Base-by-base conservation (phyloP, 2,329 filamentous ascomycete species). In the Claviceps capensis region DNA sequence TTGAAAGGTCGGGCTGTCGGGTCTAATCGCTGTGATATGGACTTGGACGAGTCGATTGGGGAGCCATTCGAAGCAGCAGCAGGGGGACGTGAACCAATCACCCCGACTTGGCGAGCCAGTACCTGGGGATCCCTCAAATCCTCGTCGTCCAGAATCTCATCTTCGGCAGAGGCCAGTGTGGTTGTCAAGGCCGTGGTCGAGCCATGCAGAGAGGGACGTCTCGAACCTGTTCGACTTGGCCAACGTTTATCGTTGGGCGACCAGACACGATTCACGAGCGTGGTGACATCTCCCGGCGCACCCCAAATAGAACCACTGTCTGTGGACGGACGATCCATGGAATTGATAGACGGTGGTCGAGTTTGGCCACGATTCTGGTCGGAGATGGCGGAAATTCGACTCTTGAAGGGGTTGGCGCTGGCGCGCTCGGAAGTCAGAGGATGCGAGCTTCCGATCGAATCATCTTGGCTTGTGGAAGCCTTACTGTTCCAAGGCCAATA, bases 1-100 rank as follows among this genome's bases (percentile, higher is more conserved):
- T 85, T 91, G 64, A 97, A 97, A 1, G 85, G 87, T 8, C 90
- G 90, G 0, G 91, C 93, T 6, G 87, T 80, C 7, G 93, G 93
- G 61, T 98, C 97, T 30, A 97, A 75, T 60, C 67, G 82, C 69
- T 65, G 82, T 66, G 63, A 83, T 72, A 61, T 77, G 8, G 62
- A 65, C 16, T 65, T 72, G 41, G 68, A 59, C 23, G 46, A 52
- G 23, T 43, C 48, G 3, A 36, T 4, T 16, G 38, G 11, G 3
- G 48, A 47, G 23, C 17, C 22, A n/a, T 40, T 36, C 7, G 17
- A 14, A 38, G 48, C 17, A 6, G 63, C 57, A 6, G 63, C 65
- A 4, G 71, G 69, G 2, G 85, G 88, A 3, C 83, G 82, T 47
- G 88, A 94, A 23, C 91, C 91, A 58, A 97, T 96, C 1, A 84